A percentile compares a stretch with the other conserved stretches of the same genome.
Conservation (phyloP, 2,329 filamentous ascomycete genomes). For the Aureobasidium lini region DNA sequence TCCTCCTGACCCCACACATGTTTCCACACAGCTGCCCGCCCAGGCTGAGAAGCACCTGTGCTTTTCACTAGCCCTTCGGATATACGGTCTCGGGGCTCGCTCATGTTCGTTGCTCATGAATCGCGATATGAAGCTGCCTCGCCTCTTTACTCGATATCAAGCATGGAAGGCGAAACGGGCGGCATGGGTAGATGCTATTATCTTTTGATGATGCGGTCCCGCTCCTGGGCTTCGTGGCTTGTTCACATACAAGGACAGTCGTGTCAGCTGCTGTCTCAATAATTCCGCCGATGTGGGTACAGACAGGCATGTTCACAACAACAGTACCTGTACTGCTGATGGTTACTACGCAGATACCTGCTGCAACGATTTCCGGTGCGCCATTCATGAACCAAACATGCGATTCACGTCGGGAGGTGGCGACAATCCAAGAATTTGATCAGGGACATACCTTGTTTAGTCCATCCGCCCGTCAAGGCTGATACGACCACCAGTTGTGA, state of each 20-base stretch:
- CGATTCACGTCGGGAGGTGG: background rate
- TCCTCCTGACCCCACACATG: background rate
- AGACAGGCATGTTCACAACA: slow-evolving; percentile 1
- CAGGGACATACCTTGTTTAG: slow-evolving; percentile 7
- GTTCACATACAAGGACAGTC: slow-evolving; percentile 2
- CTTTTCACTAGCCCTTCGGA: slow-evolving; percentile 11
- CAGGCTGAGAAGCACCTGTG: slow-evolving; percentile 2
- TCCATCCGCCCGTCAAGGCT: background rate
- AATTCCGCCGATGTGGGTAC: slow-evolving; percentile 3
- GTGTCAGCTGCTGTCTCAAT: slow-evolving; percentile 13
- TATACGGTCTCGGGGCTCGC: slow-evolving; percentile 3
- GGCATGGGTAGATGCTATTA: background rate
- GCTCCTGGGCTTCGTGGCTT: background rate
- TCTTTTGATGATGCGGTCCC: slow-evolving; percentile 5
- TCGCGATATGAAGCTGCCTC: background rate
- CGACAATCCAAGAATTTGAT: background rate
- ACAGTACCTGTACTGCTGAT: slow-evolving; percentile 8
- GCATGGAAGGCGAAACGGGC: slow-evolving; percentile 4
- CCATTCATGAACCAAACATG: slow-evolving; percentile 1
- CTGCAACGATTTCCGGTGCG: background rate
- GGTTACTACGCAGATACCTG: slow-evolving; percentile 5
- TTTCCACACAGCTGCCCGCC: background rate
- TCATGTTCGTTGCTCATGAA: background rate
- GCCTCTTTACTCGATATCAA: background rate
- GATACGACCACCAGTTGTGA: slow-evolving; percentile 4